Evolutionary conservation across 139 green algal species (phyloP), one percentile per base, ranked within the genome.

Genomic region (Chlorella ohadii): DNA sequence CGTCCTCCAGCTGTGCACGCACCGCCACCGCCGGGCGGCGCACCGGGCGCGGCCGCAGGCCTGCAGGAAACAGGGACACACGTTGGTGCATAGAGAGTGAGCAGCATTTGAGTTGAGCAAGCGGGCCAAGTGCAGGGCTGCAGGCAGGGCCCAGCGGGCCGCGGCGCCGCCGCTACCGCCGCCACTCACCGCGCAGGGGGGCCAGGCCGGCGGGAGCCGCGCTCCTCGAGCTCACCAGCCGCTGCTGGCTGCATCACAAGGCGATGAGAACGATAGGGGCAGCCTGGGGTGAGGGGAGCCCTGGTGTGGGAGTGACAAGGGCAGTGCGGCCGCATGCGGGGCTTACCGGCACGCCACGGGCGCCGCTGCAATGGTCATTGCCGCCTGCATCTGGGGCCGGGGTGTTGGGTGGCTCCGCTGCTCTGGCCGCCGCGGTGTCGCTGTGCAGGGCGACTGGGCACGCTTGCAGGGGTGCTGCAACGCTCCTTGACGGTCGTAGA

Each of bases 341-440:
- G 22, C 78, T 65, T 76, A 75, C 64, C 78, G 64, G 78, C 63
- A 25, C 27, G 72, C 44, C 78, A 84, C 22, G 5, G 63, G 78
- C 23, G 41, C n/a, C 7, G 31, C 31, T 15, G 22, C 33, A 15
- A 67, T 39, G 31, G 74, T 51, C 63, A 84, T 84, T 51, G 64
- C 39, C 31, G 78, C 31, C 76, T 82, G 76, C 76, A 82, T 82
- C 34, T 72, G n/a, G 56, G 36, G 16, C 22, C 23, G 55, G 22
- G 33, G 55, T 9, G 55, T 57, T 39, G 33, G 28, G 70, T 38
- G 27, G 70, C 70, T 59, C 51, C 51, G 51, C 51, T 59, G 70
- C 27, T 25, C 31, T 23, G 41, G 41, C 70, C 51, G 51, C 51
- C 12, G 51, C 51, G 51, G 51, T 59, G 51, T 59, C 51, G 51